phyloP scores from a whole-genome alignment of 441 rosid species.

The Euphorbia schlechtendalii region DNA sequence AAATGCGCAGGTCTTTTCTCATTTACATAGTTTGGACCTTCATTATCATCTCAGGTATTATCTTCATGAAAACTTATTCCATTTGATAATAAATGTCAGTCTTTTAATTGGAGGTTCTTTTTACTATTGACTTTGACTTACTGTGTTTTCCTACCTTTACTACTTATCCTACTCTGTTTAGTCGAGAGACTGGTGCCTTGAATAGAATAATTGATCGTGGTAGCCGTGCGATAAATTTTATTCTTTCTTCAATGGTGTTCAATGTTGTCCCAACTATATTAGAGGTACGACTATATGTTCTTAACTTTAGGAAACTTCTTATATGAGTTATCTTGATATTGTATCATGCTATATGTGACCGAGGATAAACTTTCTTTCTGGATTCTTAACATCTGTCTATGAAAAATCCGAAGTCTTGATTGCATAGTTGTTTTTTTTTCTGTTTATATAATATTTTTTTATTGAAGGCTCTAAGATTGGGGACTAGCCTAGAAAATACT shows the following conservation, averaged over 20 bases:
- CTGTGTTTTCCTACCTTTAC: constrained; percentile 13
- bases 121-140: constrained; percentile 11
- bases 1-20: constrained; percentile 65
- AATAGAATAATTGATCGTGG: constrained; percentile 88
- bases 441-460: too few relatives aligned
- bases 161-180: constrained; percentile 31
- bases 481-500: neutral
- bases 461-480: neutral
- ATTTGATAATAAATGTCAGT: neutral
- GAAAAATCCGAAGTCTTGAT: constrained; percentile 13
- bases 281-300: constrained; percentile 48
- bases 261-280: constrained; percentile 82
- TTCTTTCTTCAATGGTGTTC: constrained; percentile 85
- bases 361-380: neutral
- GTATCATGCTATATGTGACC: constrained; percentile 12
- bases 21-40: constrained; percentile 80
- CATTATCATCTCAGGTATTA: constrained; percentile 76
- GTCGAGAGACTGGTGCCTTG: constrained; percentile 91
- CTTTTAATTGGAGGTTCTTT: constrained; percentile 7
- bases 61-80: constrained; percentile 4
- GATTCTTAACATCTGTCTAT: neutral
- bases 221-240: constrained; percentile 82
- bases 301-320: constrained; percentile 19
- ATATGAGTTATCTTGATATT: constrained; percentile 8
- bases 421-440: neutral